Conservation (phyloP, 306 rosid species). For the Cercis canadensis region DNA sequence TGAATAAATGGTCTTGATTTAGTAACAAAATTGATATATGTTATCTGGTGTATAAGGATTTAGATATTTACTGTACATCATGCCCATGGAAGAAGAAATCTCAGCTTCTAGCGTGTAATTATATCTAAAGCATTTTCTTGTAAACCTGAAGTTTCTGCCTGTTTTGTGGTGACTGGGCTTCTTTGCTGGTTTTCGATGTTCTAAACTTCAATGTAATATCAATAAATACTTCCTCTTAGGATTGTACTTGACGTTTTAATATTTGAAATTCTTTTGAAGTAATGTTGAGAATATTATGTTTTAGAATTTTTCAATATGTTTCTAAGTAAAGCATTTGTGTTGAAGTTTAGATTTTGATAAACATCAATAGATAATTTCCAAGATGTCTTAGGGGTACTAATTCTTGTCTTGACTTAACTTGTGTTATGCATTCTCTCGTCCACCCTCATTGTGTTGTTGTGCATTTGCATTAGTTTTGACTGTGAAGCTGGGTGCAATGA, state of each 20-base stretch:
- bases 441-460: background rate
- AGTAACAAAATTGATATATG: conserved; percentile 12
- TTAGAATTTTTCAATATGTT: too few relatives aligned
- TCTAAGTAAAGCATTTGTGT: background rate
- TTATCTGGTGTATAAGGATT: conserved; percentile 14
- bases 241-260: conserved; percentile 4
- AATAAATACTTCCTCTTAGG: conserved; percentile 1
- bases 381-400: background rate
- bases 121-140: conserved; percentile 24
- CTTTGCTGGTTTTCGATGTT: conserved; percentile 29
- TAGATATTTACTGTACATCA: conserved; percentile 12
- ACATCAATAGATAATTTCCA: background rate
- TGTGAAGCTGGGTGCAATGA: conserved; percentile 25
- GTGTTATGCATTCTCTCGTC: background rate
- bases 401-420: background rate
- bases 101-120: conserved; percentile 16
- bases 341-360: background rate
- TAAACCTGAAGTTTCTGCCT: too few relatives aligned
- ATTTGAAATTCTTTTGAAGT: conserved; percentile 23
- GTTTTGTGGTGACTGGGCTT: too few relatives aligned
- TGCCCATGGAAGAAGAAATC: conserved; percentile 18
- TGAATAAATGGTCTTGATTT: too few relatives aligned
- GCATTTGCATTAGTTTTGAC: conserved; percentile 25
- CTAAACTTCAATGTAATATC: background rate
- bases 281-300: conserved; percentile 17